Conservation (phyloP, 2,329 filamentous ascomycete species). For the Colletotrichum agaves region DNA sequence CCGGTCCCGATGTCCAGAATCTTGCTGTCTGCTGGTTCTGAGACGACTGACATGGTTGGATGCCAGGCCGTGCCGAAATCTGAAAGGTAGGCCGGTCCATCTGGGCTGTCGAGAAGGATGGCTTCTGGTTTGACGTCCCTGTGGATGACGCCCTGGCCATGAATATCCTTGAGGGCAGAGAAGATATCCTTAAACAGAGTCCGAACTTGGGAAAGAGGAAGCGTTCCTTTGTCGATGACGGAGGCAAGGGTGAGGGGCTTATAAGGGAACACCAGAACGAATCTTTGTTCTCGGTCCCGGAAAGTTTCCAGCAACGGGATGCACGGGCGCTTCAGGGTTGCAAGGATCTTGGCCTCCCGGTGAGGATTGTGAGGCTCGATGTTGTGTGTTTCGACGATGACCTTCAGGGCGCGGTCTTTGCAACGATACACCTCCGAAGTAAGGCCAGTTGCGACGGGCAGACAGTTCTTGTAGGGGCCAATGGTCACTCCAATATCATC, state of each 20-base stretch:
- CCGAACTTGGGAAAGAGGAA: slow-evolving; percentile 47
- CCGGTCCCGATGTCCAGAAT: slow-evolving; percentile 95
- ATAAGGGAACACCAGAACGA: slow-evolving; percentile 88
- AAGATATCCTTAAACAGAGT: slow-evolving; percentile 75
- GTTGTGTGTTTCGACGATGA: slow-evolving; percentile 79
- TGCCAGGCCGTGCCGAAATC: slow-evolving; percentile 96
- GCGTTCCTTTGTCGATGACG: slow-evolving; percentile 65
- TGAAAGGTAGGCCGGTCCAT: slow-evolving; percentile 80
- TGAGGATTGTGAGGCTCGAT: slow-evolving; percentile 84
- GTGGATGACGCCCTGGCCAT: slow-evolving; percentile 83
- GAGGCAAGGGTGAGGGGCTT: slow-evolving; percentile 77
- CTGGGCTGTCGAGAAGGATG: slow-evolving; percentile 74
- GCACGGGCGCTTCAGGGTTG: slow-evolving; percentile 62
- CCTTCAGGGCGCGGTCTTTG: slow-evolving; percentile 76
- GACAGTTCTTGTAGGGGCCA: slow-evolving; percentile 64
- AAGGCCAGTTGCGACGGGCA: slow-evolving; percentile 71
- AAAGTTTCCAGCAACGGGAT: slow-evolving; percentile 81
- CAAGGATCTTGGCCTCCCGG: slow-evolving; percentile 82
- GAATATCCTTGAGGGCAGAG: slow-evolving; percentile 75
- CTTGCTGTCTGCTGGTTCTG: slow-evolving; percentile 75
- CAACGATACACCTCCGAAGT: slow-evolving; percentile 87
- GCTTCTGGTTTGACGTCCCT: slow-evolving; percentile 95
- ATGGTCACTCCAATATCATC: slow-evolving; percentile 56
- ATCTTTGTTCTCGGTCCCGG: slow-evolving; percentile 73
- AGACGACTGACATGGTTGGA: slow-evolving; percentile 63